phyloP scores from a whole-genome alignment of 2,329 filamentous ascomycete species.

The Graphilbum sp. region DNA sequence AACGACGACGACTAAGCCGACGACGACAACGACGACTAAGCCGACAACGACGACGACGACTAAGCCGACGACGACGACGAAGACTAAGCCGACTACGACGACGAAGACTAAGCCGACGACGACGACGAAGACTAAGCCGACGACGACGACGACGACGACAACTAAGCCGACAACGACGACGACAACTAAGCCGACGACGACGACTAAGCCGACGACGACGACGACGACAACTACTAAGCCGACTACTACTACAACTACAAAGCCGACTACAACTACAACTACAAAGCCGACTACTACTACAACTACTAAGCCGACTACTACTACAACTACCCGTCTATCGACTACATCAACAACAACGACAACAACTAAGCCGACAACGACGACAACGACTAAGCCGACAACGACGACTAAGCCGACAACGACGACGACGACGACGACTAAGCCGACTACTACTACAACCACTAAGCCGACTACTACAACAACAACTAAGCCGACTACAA shows the following conservation, averaged over 20 bases:
- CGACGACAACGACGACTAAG: conserved; percentile 7
- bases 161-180: conserved; percentile 3
- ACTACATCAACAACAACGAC: conserved; percentile 7
- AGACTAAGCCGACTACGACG: conserved; percentile 5
- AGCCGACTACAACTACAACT: conserved; percentile 3
- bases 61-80: neutral
- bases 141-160: conserved; percentile 8
- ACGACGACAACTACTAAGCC: conserved; percentile 6
- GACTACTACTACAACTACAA: conserved; percentile 2
- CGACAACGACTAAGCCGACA: neutral
- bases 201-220: conserved; percentile 4
- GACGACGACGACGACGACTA: conserved; percentile 6
- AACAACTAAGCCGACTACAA: conserved; percentile 1
- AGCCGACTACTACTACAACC: conserved; percentile 6
- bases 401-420: conserved; percentile 7
- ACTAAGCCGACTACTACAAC: conserved; percentile 4
- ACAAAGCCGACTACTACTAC: conserved; percentile 6
- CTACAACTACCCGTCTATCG: conserved; percentile 1
- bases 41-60: conserved; percentile 4
- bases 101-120: conserved; percentile 6
- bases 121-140: conserved; percentile 1
- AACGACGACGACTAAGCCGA: conserved; percentile 7
- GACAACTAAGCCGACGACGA: neutral
- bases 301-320: neutral
- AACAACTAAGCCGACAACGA: conserved; percentile 5